These are phyloP conservation scores for Chlamydomonas reinhardtii DNA, from an alignment of 163 green algal species.

Conservation along the genomic window DNA sequence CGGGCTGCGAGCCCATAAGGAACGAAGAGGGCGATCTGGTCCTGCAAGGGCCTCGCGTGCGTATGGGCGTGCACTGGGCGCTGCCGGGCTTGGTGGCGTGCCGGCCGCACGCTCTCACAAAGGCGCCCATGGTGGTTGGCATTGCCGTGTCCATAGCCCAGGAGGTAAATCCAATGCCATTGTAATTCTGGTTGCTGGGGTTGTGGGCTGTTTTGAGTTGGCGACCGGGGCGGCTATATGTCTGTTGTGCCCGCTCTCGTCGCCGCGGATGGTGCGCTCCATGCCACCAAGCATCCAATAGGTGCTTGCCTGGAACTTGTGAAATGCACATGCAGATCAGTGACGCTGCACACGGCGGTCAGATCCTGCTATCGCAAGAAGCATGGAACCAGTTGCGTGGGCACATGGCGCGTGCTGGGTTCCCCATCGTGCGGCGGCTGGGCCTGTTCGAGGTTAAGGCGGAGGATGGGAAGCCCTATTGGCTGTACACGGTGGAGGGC, in stretches of 20 bases:
- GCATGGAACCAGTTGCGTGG: constrained; percentile 69
- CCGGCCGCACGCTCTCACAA: constrained; percentile 80
- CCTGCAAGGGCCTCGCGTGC: constrained; percentile 76
- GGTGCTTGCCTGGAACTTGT: no score
- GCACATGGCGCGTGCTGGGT: constrained; percentile 75
- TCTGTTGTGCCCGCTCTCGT: no score
- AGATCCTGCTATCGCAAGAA: constrained; percentile 86
- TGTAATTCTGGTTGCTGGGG: no score
- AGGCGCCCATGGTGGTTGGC: constrained; percentile 82
- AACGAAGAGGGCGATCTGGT: constrained; percentile 48
- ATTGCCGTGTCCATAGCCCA: constrained; percentile 75
- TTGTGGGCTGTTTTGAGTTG: no score
- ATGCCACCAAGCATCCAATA: no score
- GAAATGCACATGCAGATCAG: constrained; percentile 50
- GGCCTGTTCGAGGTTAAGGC: constrained; percentile 74
- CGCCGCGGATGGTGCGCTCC: no score
- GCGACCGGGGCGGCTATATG: no score
- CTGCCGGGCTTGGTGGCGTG: constrained; percentile 75
- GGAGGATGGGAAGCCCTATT: constrained; percentile 42
- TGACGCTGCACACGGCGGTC: constrained; percentile 77
- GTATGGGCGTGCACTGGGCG: constrained; percentile 91
- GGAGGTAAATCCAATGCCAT: constrained; percentile 60
- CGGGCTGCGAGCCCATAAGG: constrained; percentile 68
- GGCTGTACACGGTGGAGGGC: constrained; percentile 53
- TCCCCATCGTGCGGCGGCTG: constrained; percentile 82